These are phyloP conservation scores for Globisporangium sylvaticum DNA, from an alignment of 352 stramenopile genomes.

Conservation along the genomic window DNA sequence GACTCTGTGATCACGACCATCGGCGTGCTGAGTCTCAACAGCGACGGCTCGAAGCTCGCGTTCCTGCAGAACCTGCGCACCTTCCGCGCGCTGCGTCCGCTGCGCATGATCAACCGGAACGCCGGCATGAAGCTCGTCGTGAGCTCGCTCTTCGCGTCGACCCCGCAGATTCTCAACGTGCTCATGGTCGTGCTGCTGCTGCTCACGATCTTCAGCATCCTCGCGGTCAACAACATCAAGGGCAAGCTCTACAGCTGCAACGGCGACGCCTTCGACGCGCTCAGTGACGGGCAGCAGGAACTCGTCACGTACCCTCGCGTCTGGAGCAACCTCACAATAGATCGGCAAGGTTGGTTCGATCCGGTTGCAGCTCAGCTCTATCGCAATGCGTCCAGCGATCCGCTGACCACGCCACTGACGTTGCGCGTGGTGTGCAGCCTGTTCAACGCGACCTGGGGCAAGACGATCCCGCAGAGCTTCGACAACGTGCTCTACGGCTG, in stretches of 20 bases:
- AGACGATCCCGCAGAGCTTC: constrained; percentile 65
- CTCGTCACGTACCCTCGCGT: constrained; percentile 40
- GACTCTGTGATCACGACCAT: constrained; percentile 86
- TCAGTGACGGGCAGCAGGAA: constrained; percentile 29
- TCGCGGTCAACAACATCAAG: constrained; percentile 91
- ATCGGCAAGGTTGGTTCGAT: constrained; percentile 46
- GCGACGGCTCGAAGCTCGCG: constrained; percentile 54
- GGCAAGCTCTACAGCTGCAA: constrained; percentile 66
- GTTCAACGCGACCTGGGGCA: constrained; percentile 34
- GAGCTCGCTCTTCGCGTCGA: constrained; percentile 72
- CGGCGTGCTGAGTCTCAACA: constrained; percentile 70
- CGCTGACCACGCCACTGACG: constrained; percentile 19
- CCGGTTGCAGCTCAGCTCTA: constrained; percentile 13
- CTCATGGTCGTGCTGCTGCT: constrained; percentile 75
- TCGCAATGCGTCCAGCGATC: background rate
- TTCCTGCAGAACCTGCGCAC: constrained; percentile 61
- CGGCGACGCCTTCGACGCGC: constrained; percentile 44
- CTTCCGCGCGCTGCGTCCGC: constrained; percentile 73
- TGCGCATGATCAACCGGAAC: constrained; percentile 75
- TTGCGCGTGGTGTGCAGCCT: constrained; percentile 41
- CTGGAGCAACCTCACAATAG: constrained; percentile 40
- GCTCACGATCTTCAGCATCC: constrained; percentile 90
- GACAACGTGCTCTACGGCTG: constrained; percentile 71
- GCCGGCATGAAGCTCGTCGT: constrained; percentile 84
- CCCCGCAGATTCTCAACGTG: constrained; percentile 83